A percentile compares a stretch with the other conserved stretches of the same genome.
Conservation (phyloP, 352 stramenopile genomes). For the Blastocystis hominis region DNA sequence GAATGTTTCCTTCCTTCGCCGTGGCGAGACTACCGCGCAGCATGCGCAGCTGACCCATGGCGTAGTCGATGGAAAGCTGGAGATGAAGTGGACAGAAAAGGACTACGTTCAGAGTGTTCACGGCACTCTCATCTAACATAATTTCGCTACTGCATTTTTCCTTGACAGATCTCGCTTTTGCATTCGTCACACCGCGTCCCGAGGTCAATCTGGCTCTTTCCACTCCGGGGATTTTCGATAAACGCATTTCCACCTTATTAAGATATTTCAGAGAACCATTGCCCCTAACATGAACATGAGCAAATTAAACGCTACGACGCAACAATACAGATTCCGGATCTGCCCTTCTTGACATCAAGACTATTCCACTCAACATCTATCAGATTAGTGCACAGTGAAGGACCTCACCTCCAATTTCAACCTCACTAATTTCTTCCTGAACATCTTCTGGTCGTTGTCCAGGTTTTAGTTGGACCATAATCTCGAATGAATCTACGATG, state of each 20-base stretch:
- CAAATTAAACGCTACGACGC: neutral
- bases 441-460: slow-evolving; percentile 30
- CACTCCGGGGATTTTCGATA: neutral
- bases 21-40: slow-evolving; percentile 30
- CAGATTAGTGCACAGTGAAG: neutral
- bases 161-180: neutral
- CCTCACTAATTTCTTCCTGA: neutral
- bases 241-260: slow-evolving; percentile 28
- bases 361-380: slow-evolving; percentile 42
- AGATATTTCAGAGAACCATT: slow-evolving; percentile 11
- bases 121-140: neutral
- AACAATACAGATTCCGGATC: neutral
- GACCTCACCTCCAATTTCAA: slow-evolving; percentile 23
- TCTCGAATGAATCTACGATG: slow-evolving; percentile 29
- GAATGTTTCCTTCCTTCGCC: slow-evolving; percentile 42
- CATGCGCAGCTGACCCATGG: slow-evolving; percentile 31
- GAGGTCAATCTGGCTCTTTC: neutral
- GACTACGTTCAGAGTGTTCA: neutral
- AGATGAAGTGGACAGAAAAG: neutral
- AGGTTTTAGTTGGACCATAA: slow-evolving; percentile 47
- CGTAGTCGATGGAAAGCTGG: slow-evolving; percentile 11
- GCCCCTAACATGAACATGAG: neutral
- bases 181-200: neutral
- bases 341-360: slow-evolving; percentile 14
- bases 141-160: slow-evolving; percentile 1